phyloP scores from a whole-genome alignment of 257 asterid genomes.

The Solanum stenotomum region DNA sequence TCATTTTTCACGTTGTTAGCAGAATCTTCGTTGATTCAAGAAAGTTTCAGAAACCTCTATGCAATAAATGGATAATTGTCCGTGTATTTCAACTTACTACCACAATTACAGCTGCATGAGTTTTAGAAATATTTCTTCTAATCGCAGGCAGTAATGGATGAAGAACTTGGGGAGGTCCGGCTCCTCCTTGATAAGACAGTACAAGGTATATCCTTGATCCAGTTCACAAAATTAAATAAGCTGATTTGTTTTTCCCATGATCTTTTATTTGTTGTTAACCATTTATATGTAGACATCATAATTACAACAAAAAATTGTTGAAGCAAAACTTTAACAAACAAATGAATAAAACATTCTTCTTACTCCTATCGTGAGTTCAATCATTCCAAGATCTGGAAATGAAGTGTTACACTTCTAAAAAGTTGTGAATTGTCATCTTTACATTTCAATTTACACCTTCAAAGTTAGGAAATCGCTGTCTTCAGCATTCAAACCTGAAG shows the following conservation, averaged over 20 bases:
- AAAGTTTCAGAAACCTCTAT: background rate
- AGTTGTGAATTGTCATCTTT: background rate
- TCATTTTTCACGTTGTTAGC: background rate
- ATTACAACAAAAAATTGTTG: background rate
- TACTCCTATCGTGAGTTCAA: background rate
- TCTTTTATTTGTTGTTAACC: background rate
- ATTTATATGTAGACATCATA: background rate
- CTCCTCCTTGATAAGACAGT: conserved; percentile 72
- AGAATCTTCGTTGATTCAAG: background rate
- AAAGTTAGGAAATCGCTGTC: background rate
- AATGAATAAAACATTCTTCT: background rate
- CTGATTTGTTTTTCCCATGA: background rate
- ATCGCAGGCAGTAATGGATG: conserved; percentile 51
- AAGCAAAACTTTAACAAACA: background rate
- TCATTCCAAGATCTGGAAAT: background rate
- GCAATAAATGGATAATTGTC: background rate
- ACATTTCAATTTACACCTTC: background rate
- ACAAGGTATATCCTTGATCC: conserved; percentile 45
- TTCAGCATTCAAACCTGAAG: no score
- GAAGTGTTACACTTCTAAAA: background rate
- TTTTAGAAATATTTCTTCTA: background rate
- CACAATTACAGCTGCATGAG: background rate
- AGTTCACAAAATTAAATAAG: background rate
- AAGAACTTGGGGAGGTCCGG: conserved; percentile 45
- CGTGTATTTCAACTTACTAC: background rate